Evolutionary conservation across 2,329 filamentous ascomycete species (phyloP), one percentile per base, ranked within the genome.

Genomic region (Exserohilum rostratum): DNA sequence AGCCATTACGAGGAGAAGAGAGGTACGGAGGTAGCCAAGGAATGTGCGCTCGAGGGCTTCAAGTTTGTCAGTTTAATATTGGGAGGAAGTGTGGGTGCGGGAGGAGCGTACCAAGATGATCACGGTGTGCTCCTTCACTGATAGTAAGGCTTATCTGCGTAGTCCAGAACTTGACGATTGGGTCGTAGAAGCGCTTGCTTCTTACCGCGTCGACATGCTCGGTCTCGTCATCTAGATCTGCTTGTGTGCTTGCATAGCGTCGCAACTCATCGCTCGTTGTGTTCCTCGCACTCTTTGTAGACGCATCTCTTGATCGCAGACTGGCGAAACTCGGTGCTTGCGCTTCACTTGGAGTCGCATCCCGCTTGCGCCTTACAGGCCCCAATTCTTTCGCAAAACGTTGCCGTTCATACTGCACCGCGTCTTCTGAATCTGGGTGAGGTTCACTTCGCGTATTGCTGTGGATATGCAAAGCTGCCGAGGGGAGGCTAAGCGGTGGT

Each of bases 41-140:
- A 88, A 92, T 15, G 89, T 92, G 52, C 89, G 80, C 74, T 92
- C 88, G 50, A 91, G 82, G 33, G 89, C 89, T 91, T 64, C 44
- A 50, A 29, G 9, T n/a, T 34, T 29, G 48, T 35, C 54, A 35
- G 20, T 42, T 6, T 6, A 17, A 25, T 29, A 9, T 3, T 29
- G 20, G 22, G 46, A 17, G n/a, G 6, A 33, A 5, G 13, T 5
- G 10, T 25, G 17, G 3, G 15, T n/a, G n/a, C n/a, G 20, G 9
- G 12, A 42, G 6, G 7, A 59, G 22, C 78, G 49, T 77, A 85
- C 84, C 83, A 37, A 87, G 64, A 71, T 86, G 83, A 65, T 86
- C 83, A 69, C 83, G 76, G 60, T 80, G 80, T 43, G 77, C 69
- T 25, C 77, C 75, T 55, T 81, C 79, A 12, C 81, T 78, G 13